Base-by-base conservation (phyloP, 805 yeast species). In the Schwanniomyces yamadae region DNA sequence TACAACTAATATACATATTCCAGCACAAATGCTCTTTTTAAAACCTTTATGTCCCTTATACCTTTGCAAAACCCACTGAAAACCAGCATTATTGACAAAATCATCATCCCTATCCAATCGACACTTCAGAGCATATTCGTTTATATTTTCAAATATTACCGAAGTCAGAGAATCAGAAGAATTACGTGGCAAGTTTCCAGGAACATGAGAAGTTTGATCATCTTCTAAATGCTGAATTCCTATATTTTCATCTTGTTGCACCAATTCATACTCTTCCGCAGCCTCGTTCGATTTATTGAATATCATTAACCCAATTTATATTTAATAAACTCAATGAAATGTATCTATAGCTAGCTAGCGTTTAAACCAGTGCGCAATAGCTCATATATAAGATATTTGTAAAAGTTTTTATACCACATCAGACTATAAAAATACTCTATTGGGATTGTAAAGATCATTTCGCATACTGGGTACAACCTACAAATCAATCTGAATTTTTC, bases 101-200 rank as follows among this genome's bases (percentile, higher is more conserved):
- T 51, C 48, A 16, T 56, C 59, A 6, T 9, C 27, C 2, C 39
- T 39, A 3, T 36, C 39, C 6, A 16, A 29, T 10, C 30, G 29
- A n/a, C 29, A 15, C 7, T 16, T 24, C 15, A 18, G 12, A 14
- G 52, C 31, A 37, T 33, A 42, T 7, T 44, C 46, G 28, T 55
- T 57, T 11, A 67, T 55, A 11, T 49, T 52, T n/a, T 55, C 57
- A 35, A 67, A 58, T 5, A 64, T 19, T 6, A 27, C 44, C 1
- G 71, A 66, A 4, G 57, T 41, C 28, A 27, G 36, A 10, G 56
- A 49, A 4, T 41, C 52, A 6, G 27, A 30, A 2, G 59, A 54
- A 14, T 13, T 24, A 25, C 39, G 15, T 9, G 23, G 3, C 11
- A 9, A 16, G 15, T 9, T 12, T 4, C 5, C 11, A 10, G 15